phyloP scores from a whole-genome alignment of 306 rosid genomes.

The Comarum palustre region DNA sequence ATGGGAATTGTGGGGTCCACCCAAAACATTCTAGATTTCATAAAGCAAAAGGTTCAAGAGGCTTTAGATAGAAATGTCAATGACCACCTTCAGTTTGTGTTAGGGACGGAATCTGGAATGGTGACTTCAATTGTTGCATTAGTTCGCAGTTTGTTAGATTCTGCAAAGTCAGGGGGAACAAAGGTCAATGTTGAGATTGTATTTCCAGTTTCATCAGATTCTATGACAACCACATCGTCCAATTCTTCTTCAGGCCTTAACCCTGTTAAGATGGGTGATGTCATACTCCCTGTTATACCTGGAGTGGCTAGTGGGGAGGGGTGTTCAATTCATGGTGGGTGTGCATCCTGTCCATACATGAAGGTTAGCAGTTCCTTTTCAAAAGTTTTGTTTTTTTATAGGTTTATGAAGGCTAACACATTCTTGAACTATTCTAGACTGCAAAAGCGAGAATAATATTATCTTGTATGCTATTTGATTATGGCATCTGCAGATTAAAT shows the following conservation, averaged over 20 bases:
- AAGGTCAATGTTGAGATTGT: constrained; percentile 77
- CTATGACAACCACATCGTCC: constrained; percentile 61
- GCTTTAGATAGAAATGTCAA: constrained; percentile 73
- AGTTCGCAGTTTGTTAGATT: constrained; percentile 60
- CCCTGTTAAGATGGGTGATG: constrained; percentile 43
- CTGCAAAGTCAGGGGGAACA: constrained; percentile 43
- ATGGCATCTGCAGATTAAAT: not conserved
- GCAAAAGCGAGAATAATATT: not conserved
- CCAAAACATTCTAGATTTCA: constrained; percentile 82
- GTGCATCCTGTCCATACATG: constrained; percentile 99
- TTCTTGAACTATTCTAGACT: not conserved
- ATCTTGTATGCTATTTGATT: not conserved
- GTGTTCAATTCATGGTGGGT: constrained; percentile 90
- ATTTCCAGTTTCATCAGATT: constrained; percentile 94
- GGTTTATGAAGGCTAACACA: not conserved
- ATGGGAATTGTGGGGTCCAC: constrained; percentile 97
- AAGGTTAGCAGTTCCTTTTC: constrained; percentile 50
- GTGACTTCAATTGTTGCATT: constrained; percentile 86
- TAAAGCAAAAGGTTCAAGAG: constrained; percentile 75
- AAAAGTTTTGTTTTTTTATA: not conserved
- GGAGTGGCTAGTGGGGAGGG: constrained; percentile 93
- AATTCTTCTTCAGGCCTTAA: constrained; percentile 39
- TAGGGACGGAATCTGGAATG: constrained; percentile 98
- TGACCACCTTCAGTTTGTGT: constrained; percentile 84
- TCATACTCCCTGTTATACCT: constrained; percentile 64